These are phyloP conservation scores for Macroventuria anomochaeta DNA, from an alignment of 2,329 filamentous ascomycete genomes.

Conservation along the genomic window DNA sequence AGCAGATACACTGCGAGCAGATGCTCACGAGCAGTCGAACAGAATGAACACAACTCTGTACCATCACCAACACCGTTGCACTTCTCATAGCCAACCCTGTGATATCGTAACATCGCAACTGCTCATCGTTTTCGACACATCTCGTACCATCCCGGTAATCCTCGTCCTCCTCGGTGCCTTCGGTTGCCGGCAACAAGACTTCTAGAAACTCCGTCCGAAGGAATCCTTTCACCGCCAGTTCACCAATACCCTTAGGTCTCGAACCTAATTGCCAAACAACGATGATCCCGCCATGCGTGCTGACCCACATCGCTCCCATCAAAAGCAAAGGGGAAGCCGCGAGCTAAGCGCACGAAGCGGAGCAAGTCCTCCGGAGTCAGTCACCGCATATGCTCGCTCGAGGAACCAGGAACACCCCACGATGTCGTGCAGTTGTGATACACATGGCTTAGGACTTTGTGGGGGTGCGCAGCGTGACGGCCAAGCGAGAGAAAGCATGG, in stretches of 20 bases:
- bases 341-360: conserved; percentile 13
- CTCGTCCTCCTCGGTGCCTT: not conserved
- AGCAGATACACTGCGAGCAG: conserved; percentile 10
- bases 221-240: conserved; percentile 12
- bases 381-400: conserved; percentile 19
- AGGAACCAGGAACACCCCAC: conserved; percentile 20
- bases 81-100: not conserved
- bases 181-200: not conserved
- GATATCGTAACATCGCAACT: not conserved
- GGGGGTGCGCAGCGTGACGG: conserved; percentile 5
- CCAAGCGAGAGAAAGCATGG: conserved; percentile 11
- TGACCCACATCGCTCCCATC: conserved; percentile 14
- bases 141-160: not conserved
- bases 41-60: conserved; percentile 15
- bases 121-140: not conserved
- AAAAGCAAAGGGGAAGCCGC: conserved; percentile 7
- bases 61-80: not conserved
- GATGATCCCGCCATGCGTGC: conserved; percentile 10
- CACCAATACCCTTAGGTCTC: conserved; percentile 13
- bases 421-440: conserved; percentile 28
- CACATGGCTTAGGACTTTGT: conserved; percentile 10
- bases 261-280: conserved; percentile 14
- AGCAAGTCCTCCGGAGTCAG: conserved; percentile 13
- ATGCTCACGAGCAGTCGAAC: conserved; percentile 9
- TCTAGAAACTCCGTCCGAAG: conserved; percentile 1